Evolutionary conservation across 2,329 filamentous ascomycete genomes (phyloP).

Genomic region (Aschersonia sp.): DNA sequence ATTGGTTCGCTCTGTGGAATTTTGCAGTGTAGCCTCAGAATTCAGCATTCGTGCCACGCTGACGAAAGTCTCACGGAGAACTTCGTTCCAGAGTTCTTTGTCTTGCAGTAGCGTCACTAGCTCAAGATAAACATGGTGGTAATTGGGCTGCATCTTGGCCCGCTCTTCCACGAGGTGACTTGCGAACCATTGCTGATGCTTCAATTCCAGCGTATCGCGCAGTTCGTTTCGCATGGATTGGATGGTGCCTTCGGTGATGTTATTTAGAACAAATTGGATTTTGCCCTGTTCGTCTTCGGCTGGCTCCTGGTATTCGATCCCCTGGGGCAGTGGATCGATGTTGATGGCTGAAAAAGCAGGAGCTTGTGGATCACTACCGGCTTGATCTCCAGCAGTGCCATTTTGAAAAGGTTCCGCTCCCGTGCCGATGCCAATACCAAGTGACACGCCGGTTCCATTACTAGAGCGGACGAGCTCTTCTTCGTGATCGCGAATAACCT

Average conservation of each 20-base stretch:
- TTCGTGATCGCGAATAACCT: constrained; percentile 56
- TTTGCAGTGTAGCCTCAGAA: constrained; percentile 73
- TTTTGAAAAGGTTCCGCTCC: constrained; percentile 50
- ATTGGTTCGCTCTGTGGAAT: constrained; percentile 69
- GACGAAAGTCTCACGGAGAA: constrained; percentile 84
- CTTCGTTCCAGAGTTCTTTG: constrained; percentile 66
- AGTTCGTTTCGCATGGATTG: constrained; percentile 74
- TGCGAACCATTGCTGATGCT: constrained; percentile 93
- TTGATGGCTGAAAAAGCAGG: constrained; percentile 68
- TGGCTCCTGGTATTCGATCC: constrained; percentile 63
- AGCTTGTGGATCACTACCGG: constrained; percentile 41
- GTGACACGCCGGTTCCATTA: constrained; percentile 30
- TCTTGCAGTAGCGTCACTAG: constrained; percentile 73
- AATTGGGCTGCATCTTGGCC: constrained; percentile 94
- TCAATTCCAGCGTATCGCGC: constrained; percentile 59
- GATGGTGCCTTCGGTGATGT: constrained; percentile 81
- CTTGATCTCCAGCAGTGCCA: constrained; percentile 51
- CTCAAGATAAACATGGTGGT: constrained; percentile 83
- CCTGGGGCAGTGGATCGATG: constrained; percentile 51
- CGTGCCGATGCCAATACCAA: constrained; percentile 20
- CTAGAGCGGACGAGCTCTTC: constrained; percentile 42
- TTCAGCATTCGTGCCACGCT: constrained; percentile 81
- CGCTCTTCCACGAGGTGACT: constrained; percentile 89
- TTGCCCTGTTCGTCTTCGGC: constrained; percentile 77
- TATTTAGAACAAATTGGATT: constrained; percentile 92